Percentiles rank a stretch among this genome's conserved stretches.
phyloP scores from a whole-genome alignment of 2,329 filamentous ascomycete genomes.

The Aspergillus arachidicola region DNA sequence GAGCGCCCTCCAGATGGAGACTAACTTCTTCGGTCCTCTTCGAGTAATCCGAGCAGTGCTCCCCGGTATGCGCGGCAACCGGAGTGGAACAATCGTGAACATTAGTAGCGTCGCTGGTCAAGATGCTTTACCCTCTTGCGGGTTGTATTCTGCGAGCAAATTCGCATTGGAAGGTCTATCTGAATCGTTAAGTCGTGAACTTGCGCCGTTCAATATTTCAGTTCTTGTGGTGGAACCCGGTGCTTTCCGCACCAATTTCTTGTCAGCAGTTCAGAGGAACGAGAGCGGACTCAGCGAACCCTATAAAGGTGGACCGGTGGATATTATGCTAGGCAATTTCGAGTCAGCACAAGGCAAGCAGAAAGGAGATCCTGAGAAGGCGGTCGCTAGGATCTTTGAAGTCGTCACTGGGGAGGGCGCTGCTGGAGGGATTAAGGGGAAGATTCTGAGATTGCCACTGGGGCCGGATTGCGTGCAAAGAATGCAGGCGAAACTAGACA shows the following conservation, averaged over 20 bases:
- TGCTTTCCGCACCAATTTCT: conserved; percentile 47
- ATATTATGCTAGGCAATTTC: conserved; percentile 25
- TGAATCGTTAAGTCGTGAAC: conserved; percentile 41
- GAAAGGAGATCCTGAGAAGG: conserved; percentile 26
- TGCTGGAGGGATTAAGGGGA: conserved; percentile 35
- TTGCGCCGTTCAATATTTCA: conserved; percentile 38
- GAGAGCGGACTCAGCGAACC: conserved; percentile 37
- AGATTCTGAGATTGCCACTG: conserved; percentile 40
- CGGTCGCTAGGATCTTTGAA: conserved; percentile 42
- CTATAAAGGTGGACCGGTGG: conserved; percentile 28
- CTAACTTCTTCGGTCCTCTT: conserved; percentile 48
- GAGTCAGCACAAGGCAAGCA: conserved; percentile 11
- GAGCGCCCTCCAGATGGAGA: conserved; percentile 24
- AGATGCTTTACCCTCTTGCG: conserved; percentile 35
- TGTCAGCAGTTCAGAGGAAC: conserved; percentile 27
- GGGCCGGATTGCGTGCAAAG: conserved; percentile 39
- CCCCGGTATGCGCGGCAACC: conserved; percentile 40
- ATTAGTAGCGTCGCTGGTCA: conserved; percentile 55
- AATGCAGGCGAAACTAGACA: conserved; percentile 21
- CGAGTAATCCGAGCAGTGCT: conserved; percentile 42
- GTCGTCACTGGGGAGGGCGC: conserved; percentile 36
- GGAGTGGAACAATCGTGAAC: conserved; percentile 44
- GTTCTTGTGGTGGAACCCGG: conserved; percentile 49
- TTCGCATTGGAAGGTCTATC: conserved; percentile 46
- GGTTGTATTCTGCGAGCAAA: conserved; percentile 46